Evolutionary conservation across 78 protist species (phyloP), one percentile per base, ranked within the genome.

Genomic region (Polysphondylium violaceum): DNA sequence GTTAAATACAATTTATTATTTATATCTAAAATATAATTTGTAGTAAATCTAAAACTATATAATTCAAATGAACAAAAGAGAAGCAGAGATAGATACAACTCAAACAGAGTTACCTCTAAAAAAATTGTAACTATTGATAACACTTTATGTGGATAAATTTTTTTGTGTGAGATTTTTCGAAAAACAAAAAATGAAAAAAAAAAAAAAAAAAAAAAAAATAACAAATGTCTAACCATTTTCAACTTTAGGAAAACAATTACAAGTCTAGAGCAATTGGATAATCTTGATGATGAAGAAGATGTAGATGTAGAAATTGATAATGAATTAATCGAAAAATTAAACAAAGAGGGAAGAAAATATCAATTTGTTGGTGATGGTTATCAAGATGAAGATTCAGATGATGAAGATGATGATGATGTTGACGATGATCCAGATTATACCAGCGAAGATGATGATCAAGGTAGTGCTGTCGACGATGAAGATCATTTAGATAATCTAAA

Each of bases 251-350:
- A 64, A 64, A 25, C 72, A 2, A 35, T 64, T 21, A 36, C 31
- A n/a, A 35, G 47, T 35, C 27, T 64, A 14, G 72, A 64, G 19
- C 50, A 64, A 36, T 64, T 64, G 8, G 23, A 64, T 36, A 35
- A 64, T 17, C 33, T 21, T 21, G 72, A 36, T 64, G 41, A 29
- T 2, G 72, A 64, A 36, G 72, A 64, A 33, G 72, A 64, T 29
- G n/a, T 71, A 50, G 63, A 71, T 71, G 35, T 71, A 14, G 77
- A 71, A 71, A 50, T 71, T 31, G 61, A 71, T 71, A 21, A 50
- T 1, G 47, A 71, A 29, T 14, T 47, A 47, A 71, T 71, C 7
- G 31, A 71, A 38, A 71, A 47, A 29, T 29, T 71, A 7, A 41
- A 71, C 29, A 41, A 50, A 47, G 33, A 71, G 21, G 77, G 53